Evolutionary conservation across 805 yeast genomes (phyloP).

Genomic region (Ogataea henricii): DNA sequence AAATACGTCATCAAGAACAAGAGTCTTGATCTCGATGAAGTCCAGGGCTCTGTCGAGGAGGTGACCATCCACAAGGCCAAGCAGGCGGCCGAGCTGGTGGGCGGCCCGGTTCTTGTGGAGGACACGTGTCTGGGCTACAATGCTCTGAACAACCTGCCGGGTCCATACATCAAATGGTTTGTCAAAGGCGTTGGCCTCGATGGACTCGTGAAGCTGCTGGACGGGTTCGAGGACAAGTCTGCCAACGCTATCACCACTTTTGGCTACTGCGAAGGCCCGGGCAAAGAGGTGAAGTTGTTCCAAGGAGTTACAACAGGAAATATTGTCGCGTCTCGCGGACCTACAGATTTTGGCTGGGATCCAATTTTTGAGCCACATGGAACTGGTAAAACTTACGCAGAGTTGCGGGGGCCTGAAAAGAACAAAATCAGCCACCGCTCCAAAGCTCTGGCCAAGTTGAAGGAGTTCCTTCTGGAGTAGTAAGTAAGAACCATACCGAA

Average conservation of each 20-base stretch:
- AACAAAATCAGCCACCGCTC: conserved; percentile 86
- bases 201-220: conserved; percentile 76
- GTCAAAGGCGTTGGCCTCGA: conserved; percentile 70
- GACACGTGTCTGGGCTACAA: conserved; percentile 89
- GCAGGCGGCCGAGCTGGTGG: conserved; percentile 61
- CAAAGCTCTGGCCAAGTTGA: conserved; percentile 75
- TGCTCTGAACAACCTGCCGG: conserved; percentile 83
- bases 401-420: conserved; percentile 75
- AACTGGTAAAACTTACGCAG: conserved; percentile 77
- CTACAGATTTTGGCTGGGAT: conserved; percentile 91
- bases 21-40: conserved; percentile 80
- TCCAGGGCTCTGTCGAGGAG: conserved; percentile 85
- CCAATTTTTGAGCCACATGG: conserved; percentile 86
- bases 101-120: conserved; percentile 89
- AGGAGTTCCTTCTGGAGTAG: conserved; percentile 46
- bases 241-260: conserved; percentile 92
- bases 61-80: conserved; percentile 80
- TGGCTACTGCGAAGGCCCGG: conserved; percentile 87
- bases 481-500: neutral
- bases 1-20: conserved; percentile 56
- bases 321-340: conserved; percentile 80
- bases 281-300: conserved; percentile 67
- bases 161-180: conserved; percentile 92
- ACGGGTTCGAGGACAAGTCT: conserved; percentile 76
- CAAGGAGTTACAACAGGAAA: conserved; percentile 83